These are phyloP conservation scores for Ophiocordyceps polyrhachis-furcata DNA, from an alignment of 2,329 filamentous ascomycete genomes.

Conservation along the genomic window DNA sequence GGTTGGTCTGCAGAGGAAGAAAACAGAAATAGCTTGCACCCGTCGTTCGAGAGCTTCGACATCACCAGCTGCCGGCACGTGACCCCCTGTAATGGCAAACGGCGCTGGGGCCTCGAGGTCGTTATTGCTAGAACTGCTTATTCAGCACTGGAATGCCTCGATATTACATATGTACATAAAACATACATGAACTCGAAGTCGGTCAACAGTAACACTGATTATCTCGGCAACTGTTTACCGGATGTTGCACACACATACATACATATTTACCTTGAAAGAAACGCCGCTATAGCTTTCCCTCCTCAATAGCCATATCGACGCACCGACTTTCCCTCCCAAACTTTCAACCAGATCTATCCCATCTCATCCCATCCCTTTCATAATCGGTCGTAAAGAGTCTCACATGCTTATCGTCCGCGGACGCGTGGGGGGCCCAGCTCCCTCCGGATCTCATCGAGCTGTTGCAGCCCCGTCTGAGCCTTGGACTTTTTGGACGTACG, in stretches of 20 bases:
- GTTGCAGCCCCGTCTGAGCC: conserved; percentile 63
- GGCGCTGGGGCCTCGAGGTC: too few species aligned
- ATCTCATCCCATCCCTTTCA: not conserved
- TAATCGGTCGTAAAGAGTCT: not conserved
- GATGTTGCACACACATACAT: too few species aligned
- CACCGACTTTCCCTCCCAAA: not conserved
- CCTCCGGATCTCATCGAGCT: conserved; percentile 75
- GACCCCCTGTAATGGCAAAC: not conserved
- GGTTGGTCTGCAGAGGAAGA: not conserved
- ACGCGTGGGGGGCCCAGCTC: conserved; percentile 63
- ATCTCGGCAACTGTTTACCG: too few species aligned
- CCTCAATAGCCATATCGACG: not conserved
- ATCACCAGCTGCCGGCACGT: not conserved
- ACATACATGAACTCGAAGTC: too few species aligned
- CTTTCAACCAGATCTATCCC: not conserved
- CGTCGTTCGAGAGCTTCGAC: not conserved
- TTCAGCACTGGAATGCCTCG: not conserved
- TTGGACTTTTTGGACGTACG: conserved; percentile 63
- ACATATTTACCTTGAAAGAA: not conserved
- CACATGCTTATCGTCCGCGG: conserved; percentile 6
- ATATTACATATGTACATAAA: too few species aligned
- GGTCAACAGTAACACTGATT: too few species aligned
- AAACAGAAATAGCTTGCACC: not conserved
- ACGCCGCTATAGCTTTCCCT: not conserved
- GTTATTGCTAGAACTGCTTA: too few species aligned